Evolutionary conservation across 352 stramenopile species (phyloP), one percentile per base, ranked within the genome.

Genomic region (Blastocystis sp.): DNA sequence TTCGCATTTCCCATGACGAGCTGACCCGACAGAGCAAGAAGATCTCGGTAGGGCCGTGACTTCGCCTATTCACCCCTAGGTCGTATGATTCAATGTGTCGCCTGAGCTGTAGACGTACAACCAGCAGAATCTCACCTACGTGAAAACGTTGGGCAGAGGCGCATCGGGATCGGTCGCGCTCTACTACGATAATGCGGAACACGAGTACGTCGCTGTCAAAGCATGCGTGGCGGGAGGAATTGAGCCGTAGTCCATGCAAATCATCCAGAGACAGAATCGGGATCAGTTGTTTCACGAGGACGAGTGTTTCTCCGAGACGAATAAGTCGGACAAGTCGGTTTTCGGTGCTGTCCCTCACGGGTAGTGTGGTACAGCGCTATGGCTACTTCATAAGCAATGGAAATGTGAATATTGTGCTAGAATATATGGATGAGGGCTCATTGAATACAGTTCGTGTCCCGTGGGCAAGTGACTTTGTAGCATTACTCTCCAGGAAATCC

Each of bases 351-450:
- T 9, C 0, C 42, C 21, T 70, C 24, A n/a, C 21, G 17, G 4
- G 11, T 84, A 84, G 74, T 68, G 34, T 84, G 42, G 74, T 84
- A 10, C 45, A 64, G 11, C 21, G 52, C 28, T 34, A 68, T n/a
- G 74, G 74, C 7, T 42, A 57, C n/a, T 84, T 54, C 54, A 57
- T 84, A 24, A 21, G 54, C 21, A 45, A 84, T 14, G 57, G 60
- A 10, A 57, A 17, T 42, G 57, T 84, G 3, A 70, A 69, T 42
- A 84, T 84, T 42, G 74, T 84, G 21, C 24, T 84, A 14, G 74
- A 84, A 28, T 84, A 84, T 28, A 84, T 84, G 74, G 52, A 84
- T 42, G n/a, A 52, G 19, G 74, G 74, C 43, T 84, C 74, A 42
- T 42, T 84, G 6, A 38, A 84, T 14, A 34, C n/a, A 7, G 74